A percentile compares a stretch with the other conserved stretches of the same genome.
phyloP scores from a whole-genome alignment of 441 rosid genomes.

The Mallotus japonicus region DNA sequence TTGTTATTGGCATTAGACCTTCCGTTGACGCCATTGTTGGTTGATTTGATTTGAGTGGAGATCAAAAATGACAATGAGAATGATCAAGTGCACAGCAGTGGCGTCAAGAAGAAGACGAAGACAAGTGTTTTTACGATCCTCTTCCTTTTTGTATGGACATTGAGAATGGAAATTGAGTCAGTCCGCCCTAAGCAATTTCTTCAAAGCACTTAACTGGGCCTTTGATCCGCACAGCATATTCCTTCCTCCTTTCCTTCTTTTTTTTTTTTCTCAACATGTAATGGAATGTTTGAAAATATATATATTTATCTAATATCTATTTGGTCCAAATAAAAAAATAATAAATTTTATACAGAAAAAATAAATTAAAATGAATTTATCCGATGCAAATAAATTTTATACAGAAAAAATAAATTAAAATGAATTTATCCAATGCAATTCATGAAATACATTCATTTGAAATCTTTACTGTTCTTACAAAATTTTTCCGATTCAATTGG shows the following conservation, averaged over 20 bases:
- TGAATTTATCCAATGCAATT: too few relatives aligned
- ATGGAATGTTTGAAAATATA: too few relatives aligned
- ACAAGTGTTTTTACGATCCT: neutral
- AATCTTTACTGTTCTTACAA: too few relatives aligned
- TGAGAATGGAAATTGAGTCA: neutral
- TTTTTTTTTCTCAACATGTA: too few relatives aligned
- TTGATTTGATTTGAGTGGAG: neutral
- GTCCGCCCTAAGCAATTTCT: neutral
- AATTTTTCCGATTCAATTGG: too few relatives aligned
- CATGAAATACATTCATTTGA: too few relatives aligned
- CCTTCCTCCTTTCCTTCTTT: neutral
- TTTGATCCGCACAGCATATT: conserved; percentile 11
- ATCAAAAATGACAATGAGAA: neutral
- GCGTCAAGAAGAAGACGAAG: neutral
- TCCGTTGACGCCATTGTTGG: conserved; percentile 69
- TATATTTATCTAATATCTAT: too few relatives aligned
- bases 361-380: too few relatives aligned
- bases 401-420: too few relatives aligned
- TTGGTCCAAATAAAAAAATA: too few relatives aligned
- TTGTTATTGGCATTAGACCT: conserved; percentile 84
- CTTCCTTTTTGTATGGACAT: conserved; percentile 1
- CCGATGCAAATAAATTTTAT: too few relatives aligned
- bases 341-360: too few relatives aligned
- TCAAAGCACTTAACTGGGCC: neutral
- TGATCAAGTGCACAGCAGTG: neutral